Percentiles rank a stretch among this genome's conserved stretches.
These are phyloP conservation scores for Botrytis elliptica DNA, from an alignment of 2,329 filamentous ascomycete genomes.

Conservation along the genomic window DNA sequence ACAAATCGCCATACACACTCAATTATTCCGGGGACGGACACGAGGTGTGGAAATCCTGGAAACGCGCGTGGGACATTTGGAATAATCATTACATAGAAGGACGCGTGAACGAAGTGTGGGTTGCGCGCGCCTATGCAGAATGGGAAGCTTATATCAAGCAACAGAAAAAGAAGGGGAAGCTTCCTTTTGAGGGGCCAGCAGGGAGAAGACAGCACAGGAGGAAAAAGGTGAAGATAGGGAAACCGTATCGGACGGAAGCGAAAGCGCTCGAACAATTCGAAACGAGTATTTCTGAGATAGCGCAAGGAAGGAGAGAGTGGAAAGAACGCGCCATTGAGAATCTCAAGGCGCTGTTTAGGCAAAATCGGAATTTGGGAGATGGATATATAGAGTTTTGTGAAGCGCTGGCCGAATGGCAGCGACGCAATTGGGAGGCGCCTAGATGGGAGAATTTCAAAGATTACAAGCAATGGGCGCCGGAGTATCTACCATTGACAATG, in stretches of 20 bases:
- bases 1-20: not conserved
- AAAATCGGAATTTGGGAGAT: not conserved
- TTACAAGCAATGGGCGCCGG: constrained; percentile 3
- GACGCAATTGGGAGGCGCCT: not conserved
- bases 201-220: not conserved
- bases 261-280: constrained; percentile 4
- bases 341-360: not conserved
- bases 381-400: constrained; percentile 7
- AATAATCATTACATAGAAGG: constrained; percentile 37
- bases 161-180: constrained; percentile 20
- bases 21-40: constrained; percentile 20
- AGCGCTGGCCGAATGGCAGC: not conserved
- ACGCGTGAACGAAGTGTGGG: constrained; percentile 29
- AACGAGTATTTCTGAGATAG: not conserved
- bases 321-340: not conserved
- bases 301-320: not conserved
- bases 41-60: constrained; percentile 37
- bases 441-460: not conserved
- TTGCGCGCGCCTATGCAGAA: constrained; percentile 25
- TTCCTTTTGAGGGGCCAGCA: not conserved
- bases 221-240: constrained; percentile 5
- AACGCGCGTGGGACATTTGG: constrained; percentile 38
- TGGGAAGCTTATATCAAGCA: constrained; percentile 13
- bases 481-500: not conserved
- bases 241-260: not conserved